Percentiles rank a stretch among this genome's conserved stretches.
Evolutionary conservation across 2,329 filamentous ascomycete species (phyloP).

Genomic region (Lizonia empirigonia): DNA sequence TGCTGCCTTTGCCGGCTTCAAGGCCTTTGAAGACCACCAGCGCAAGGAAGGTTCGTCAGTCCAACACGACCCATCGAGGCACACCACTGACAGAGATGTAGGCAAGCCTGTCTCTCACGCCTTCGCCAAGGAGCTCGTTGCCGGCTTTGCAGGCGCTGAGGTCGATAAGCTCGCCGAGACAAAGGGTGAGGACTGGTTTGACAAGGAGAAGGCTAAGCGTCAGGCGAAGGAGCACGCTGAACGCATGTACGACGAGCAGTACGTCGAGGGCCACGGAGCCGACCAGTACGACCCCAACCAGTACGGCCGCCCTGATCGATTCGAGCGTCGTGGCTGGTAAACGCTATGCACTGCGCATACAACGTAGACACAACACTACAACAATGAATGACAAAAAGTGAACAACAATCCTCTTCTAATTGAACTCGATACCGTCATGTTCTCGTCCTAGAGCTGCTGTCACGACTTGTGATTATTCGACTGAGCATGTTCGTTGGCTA

Average conservation of each 20-base stretch:
- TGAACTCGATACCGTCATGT: no score
- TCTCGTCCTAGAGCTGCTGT: not conserved
- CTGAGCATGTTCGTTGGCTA: no score
- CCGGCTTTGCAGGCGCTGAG: constrained; percentile 65
- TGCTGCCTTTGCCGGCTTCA: constrained; percentile 79
- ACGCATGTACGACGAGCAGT: constrained; percentile 57
- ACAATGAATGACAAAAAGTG: not conserved
- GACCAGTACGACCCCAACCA: constrained; percentile 56
- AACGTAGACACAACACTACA: not conserved
- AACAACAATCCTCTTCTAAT: not conserved
- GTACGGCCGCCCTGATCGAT: constrained; percentile 42
- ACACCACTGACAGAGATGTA: constrained; percentile 35
- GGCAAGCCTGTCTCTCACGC: constrained; percentile 73
- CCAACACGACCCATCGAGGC: not conserved
- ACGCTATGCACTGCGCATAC: constrained; percentile 4
- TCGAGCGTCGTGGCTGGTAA: constrained; percentile 40
- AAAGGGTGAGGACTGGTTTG: constrained; percentile 57
- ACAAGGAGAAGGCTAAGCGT: constrained; percentile 55
- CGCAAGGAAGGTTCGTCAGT: constrained; percentile 65
- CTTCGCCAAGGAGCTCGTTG: constrained; percentile 79
- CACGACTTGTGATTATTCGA: no score
- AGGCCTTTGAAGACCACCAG: constrained; percentile 77
- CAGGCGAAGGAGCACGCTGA: constrained; percentile 52
- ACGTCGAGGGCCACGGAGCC: constrained; percentile 47
- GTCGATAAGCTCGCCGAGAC: constrained; percentile 68